Percentiles rank a stretch among this genome's conserved stretches.
Conservation (phyloP, 805 yeast species). For the Naumovozyma baii region DNA sequence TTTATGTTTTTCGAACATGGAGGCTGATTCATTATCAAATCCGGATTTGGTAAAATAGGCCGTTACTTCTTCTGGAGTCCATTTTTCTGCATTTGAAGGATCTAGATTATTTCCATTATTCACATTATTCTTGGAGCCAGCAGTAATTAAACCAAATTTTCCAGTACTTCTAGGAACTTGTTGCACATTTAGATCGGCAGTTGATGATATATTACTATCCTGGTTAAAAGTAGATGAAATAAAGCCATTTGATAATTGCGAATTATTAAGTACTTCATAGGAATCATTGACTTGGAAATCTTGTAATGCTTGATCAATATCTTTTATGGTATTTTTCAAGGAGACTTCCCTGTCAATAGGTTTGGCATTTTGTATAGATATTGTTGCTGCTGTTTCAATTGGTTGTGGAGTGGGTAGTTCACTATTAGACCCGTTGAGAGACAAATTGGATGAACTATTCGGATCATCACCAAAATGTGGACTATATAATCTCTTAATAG, state of each 20-base stretch:
- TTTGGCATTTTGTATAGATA: not conserved
- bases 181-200: conserved; percentile 12
- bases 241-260: not conserved
- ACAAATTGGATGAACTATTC: not conserved
- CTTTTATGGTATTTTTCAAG: conserved; percentile 50
- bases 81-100: conserved; percentile 37
- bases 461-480: conserved; percentile 9
- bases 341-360: conserved; percentile 29
- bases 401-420: conserved; percentile 23
- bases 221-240: conserved; percentile 8
- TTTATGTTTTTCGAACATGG: conserved; percentile 76
- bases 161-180: too few relatives aligned
- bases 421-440: conserved; percentile 11
- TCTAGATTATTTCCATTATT: not conserved
- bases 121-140: too few relatives aligned
- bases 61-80: conserved; percentile 86
- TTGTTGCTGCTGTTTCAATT: conserved; percentile 17
- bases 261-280: conserved; percentile 2
- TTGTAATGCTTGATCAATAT: conserved; percentile 62
- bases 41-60: conserved; percentile 65
- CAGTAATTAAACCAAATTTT: too few relatives aligned
- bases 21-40: conserved; percentile 64
- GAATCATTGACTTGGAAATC: conserved; percentile 40
- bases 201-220: conserved; percentile 13
- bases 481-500: conserved; percentile 38